A percentile compares a stretch with the other conserved stretches of the same genome.
Conservation (phyloP, 495 filamentous ascomycete species). For the Talaromyces trachyspermus region DNA sequence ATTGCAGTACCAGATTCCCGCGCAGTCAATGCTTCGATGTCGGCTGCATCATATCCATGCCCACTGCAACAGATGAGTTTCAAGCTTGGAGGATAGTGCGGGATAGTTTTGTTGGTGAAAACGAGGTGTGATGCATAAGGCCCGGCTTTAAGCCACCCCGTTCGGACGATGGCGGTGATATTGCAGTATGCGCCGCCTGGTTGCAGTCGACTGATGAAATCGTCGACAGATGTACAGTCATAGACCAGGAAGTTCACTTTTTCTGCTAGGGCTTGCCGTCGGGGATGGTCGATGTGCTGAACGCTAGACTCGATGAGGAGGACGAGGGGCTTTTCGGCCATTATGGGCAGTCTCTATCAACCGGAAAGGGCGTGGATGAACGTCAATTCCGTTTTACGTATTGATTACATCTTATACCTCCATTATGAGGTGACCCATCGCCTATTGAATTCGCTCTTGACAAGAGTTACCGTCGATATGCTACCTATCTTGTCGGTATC, state of each 20-base stretch:
- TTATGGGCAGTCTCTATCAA: constrained; percentile 4
- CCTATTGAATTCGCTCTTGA: constrained; percentile 4
- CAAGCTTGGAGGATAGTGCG: constrained; percentile 5
- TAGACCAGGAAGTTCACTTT: constrained; percentile 4
- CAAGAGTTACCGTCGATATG: background rate
- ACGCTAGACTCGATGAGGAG: constrained; percentile 5
- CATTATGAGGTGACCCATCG: background rate
- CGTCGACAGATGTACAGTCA: constrained; percentile 4
- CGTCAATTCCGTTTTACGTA: background rate
- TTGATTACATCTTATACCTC: constrained; percentile 4
- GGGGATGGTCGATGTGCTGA: constrained; percentile 2
- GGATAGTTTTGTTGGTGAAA: constrained; percentile 3
- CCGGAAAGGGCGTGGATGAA: constrained; percentile 5
- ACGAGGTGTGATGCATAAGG: constrained; percentile 4
- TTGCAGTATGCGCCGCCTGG: constrained; percentile 6
- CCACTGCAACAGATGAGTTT: constrained; percentile 2
- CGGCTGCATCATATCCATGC: constrained; percentile 6
- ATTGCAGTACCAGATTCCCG: constrained; percentile 8
- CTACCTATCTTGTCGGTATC: constrained; percentile 2
- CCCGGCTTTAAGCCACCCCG: constrained; percentile 4
- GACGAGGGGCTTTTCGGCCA: constrained; percentile 4
- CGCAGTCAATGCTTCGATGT: constrained; percentile 4
- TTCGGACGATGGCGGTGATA: constrained; percentile 3
- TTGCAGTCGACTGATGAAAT: constrained; percentile 5
- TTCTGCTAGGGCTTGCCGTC: constrained; percentile 7